Conservation (phyloP, 176 grass and related monocot genomes). For the Zea luxurians region DNA sequence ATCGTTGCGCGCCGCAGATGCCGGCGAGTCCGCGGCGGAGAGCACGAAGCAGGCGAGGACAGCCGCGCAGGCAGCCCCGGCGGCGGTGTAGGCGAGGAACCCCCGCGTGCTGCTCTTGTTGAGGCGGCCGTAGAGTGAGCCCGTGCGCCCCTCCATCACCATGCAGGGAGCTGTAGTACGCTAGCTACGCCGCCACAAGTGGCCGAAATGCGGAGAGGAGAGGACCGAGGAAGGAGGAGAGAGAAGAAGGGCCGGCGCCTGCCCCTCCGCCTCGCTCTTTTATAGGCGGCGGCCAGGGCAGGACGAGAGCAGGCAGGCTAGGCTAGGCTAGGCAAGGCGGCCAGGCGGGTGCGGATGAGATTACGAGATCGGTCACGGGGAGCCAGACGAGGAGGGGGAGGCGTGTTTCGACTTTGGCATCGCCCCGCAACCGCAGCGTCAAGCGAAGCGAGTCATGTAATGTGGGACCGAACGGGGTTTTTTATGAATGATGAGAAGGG, state of each 20-base stretch:
- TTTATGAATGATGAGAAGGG: too few relatives aligned
- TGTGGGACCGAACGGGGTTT: neutral
- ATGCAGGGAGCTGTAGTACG: neutral
- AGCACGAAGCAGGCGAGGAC: constrained; percentile 58
- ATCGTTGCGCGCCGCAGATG: neutral
- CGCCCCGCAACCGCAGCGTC: neutral
- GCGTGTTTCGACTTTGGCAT: constrained; percentile 33
- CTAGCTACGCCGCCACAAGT: neutral
- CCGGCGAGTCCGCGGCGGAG: constrained; percentile 19
- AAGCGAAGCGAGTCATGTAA: neutral
- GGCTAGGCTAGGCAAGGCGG: too few relatives aligned
- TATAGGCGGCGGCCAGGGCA: constrained; percentile 20
- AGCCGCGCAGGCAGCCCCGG: constrained; percentile 44
- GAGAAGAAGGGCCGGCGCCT: neutral
- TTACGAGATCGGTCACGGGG: constrained; percentile 31
- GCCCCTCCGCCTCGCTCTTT: constrained; percentile 19
- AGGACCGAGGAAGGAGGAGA: neutral
- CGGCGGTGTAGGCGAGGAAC: constrained; percentile 62
- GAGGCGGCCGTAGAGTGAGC: constrained; percentile 42
- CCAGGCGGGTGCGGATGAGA: constrained; percentile 15
- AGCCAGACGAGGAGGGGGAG: neutral
- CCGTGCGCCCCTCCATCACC: constrained; percentile 22
- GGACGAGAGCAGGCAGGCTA: neutral
- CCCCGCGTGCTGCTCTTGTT: constrained; percentile 52
- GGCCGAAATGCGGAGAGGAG: neutral